Base-by-base conservation (phyloP, 176 grass and related monocot genomes). In the Elymus sibiricus region DNA sequence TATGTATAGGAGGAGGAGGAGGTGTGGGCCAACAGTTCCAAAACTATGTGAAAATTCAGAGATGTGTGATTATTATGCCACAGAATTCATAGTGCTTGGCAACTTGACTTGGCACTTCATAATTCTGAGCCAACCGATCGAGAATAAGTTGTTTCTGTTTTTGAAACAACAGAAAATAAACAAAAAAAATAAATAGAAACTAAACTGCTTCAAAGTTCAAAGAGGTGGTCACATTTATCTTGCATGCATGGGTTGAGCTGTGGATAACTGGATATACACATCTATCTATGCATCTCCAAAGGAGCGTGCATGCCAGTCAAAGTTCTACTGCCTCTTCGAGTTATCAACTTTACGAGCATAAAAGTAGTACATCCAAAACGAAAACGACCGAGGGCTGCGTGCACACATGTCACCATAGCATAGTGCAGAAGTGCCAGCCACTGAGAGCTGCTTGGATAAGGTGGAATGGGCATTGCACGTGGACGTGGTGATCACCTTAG, bases 1-100 rank as follows among this genome's bases (percentile, higher is more conserved):
- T 73, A 91, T 81, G 51, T 77, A 90, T 86, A 85, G 79, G 85
- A 59, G 29, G 29, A 34, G 53, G 7, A 58, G 53, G 7, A 58
- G 53, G 2, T 22, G 53, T 58, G 53, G 53, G 53, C 19, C 53
- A 19, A 9, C 0, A 58, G 22, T 58, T 22, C 53, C 19, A 22
- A 58, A 58, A 53, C 2, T 19, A 53, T 2, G 16, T 53, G 5
- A 53, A 7, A 53, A 53, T 19, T 53, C 49, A 53, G 47, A 51
- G 47, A 15, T 51, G 5, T 51, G 5, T 17, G 47, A 51, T 51
- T 17, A 17, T 51, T 51, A 51, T 17, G 47, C 47, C 47, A 51
- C 49, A 19, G 49, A 19, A 53, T 53, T 2, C 16, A 53, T 19
- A 49, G 14, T 16, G 46, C 46, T 16, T 6, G 46, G 1, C 46